Conservation (phyloP, 225 moss, liverwort and hornwort species). For the Neckera pumila region DNA sequence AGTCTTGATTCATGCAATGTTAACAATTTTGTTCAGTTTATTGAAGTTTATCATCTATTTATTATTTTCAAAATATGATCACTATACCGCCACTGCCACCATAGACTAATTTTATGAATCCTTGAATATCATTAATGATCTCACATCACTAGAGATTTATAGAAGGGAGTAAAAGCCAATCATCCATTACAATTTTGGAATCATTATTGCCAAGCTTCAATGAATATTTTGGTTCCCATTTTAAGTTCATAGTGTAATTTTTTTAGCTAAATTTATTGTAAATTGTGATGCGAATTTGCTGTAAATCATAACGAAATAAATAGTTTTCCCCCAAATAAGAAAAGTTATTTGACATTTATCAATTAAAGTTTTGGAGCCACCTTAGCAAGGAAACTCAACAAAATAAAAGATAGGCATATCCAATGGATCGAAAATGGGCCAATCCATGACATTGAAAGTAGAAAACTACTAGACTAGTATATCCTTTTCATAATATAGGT, state of each 20-base stretch:
- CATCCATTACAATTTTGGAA: not conserved
- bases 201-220: not conserved
- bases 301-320: not conserved
- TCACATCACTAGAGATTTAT: not conserved
- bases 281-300: not conserved
- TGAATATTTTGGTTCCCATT: not conserved
- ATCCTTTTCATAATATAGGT: too few relatives aligned
- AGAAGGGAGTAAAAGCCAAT: accelerated
- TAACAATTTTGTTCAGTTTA: not conserved
- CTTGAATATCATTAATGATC: not conserved
- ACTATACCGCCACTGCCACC: accelerated
- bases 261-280: not conserved
- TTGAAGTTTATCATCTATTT: not conserved
- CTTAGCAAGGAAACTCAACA: not conserved
- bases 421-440: too few relatives aligned
- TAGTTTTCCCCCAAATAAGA: accelerated
- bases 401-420: not conserved
- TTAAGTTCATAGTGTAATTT: not conserved
- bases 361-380: not conserved
- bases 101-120: not conserved
- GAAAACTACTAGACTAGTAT: too few relatives aligned
- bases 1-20: not conserved
- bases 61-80: not conserved
- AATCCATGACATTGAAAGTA: not conserved
- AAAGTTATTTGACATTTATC: not conserved